Base-by-base conservation (phyloP, 441 rosid species). In the Daphne laureola region DNA sequence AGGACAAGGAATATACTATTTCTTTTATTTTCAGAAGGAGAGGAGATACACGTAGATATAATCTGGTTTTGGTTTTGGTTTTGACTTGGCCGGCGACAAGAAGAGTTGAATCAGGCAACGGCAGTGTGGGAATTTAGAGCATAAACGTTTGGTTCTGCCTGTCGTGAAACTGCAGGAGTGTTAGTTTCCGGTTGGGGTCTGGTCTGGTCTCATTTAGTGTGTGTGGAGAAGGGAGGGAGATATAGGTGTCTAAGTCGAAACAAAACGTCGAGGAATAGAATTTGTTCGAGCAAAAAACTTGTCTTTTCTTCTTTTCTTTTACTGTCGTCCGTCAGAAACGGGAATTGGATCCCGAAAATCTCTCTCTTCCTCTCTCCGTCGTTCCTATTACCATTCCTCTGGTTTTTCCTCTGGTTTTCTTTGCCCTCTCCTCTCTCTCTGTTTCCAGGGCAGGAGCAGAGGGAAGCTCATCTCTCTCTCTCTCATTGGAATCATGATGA, bases 401-500 rank as follows among this genome's bases (percentile, higher is more conserved):
- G 16, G 50, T 31, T 31, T 16, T 18, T 61, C 18, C 62, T 35
- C 54, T 44, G 53, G 53, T 36, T 53, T 56, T 42, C 44, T 40
- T 43, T 8, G 38, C 2, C 38, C 38, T 21, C 11, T 45, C 38
- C 38, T 21, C 11, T 45, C 46, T 55, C 67, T 27, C 60, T 52
- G 63, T 27, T 41, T 57, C 49, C 66, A 13, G 53, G 52, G 46
- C 16, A 44, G 46, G 64, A 69, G 53, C 42, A 40, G 73, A 57
- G 72, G 53, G 58, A 54, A 56, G 46, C 68, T 61, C 65, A 43
- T 49, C 31, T 63, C 35, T 59, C 52, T 59, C 61, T 59, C 59
- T 62, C 18, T 13, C 35, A 12, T 41, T 27, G 23, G 49, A 73
- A 78, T 67, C 81, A 86, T 86, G 98, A 86, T 86, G 98, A 71